Evolutionary conservation across 78 protist genomes (phyloP).

Genomic region (Bodo saltans): DNA sequence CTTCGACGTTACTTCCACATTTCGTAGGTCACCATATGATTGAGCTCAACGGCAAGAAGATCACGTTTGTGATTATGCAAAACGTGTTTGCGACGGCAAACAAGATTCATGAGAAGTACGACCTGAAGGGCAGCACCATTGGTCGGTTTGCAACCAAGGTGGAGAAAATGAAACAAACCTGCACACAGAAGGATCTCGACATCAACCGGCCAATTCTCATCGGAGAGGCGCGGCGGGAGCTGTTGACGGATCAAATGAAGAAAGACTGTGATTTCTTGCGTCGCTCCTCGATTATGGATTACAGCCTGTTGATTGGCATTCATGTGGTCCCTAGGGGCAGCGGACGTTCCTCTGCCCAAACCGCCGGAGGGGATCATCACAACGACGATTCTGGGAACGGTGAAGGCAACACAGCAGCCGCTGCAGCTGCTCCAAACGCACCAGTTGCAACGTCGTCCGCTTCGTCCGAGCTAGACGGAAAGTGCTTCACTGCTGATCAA

Average conservation of each 20-base stretch:
- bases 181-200: constrained; percentile 45
- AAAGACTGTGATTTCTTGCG: constrained; percentile 42
- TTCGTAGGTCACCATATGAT: constrained; percentile 79
- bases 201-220: background rate
- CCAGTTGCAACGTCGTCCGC: background rate
- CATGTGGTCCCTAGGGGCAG: constrained; percentile 19
- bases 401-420: background rate
- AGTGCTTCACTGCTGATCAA: background rate
- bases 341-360: background rate
- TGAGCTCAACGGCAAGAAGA: constrained; percentile 30
- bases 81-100: constrained; percentile 68
- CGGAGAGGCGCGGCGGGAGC: constrained; percentile 24
- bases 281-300: constrained; percentile 59
- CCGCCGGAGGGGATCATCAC: background rate
- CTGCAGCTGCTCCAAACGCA: background rate
- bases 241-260: constrained; percentile 34
- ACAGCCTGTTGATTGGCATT: constrained; percentile 53
- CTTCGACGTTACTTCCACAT: constrained; percentile 68
- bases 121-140: constrained; percentile 71
- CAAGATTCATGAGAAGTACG: constrained; percentile 66
- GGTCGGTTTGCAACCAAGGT: constrained; percentile 11
- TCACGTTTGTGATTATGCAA: constrained; percentile 82
- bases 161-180: background rate
- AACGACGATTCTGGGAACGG: too few relatives aligned
- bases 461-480: background rate